Percentiles rank a stretch among this genome's conserved stretches.
phyloP scores from a whole-genome alignment of 495 filamentous ascomycete species.

The Hapsidospora chrysogenum region DNA sequence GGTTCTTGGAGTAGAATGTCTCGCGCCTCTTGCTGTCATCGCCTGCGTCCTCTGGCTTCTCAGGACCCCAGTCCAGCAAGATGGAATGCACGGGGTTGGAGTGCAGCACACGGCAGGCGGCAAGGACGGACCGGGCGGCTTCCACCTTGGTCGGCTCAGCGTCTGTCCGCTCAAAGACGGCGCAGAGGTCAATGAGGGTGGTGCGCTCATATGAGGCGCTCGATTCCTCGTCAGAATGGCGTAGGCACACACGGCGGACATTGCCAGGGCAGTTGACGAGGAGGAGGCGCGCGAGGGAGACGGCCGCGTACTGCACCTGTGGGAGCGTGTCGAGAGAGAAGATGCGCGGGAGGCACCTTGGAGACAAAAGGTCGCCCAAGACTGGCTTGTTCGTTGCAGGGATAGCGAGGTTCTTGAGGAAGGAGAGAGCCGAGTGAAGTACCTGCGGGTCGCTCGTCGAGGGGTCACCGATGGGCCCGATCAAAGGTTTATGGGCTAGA shows the following conservation, averaged over 20 bases:
- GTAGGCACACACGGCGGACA: constrained; percentile 29
- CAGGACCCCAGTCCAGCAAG: constrained; percentile 1
- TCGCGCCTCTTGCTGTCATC: constrained; percentile 15
- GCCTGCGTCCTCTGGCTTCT: neutral
- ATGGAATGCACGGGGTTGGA: constrained; percentile 4
- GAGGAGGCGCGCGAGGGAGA: constrained; percentile 50
- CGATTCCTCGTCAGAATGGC: constrained; percentile 18
- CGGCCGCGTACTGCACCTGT: constrained; percentile 53
- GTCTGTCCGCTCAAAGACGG: constrained; percentile 39
- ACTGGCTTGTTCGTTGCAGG: constrained; percentile 41
- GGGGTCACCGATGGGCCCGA: constrained; percentile 25
- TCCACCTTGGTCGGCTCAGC: constrained; percentile 56
- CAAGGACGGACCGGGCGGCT: constrained; percentile 47
- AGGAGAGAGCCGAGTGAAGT: constrained; percentile 50
- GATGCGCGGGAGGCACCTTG: constrained; percentile 37
- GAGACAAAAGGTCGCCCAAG: constrained; percentile 33
- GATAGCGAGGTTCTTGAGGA: constrained; percentile 67
- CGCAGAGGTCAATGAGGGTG: constrained; percentile 43
- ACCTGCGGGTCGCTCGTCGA: constrained; percentile 25
- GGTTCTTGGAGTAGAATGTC: constrained; percentile 34
- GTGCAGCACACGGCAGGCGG: constrained; percentile 44
- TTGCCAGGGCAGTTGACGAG: constrained; percentile 40
- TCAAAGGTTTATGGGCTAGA: constrained; percentile 37
- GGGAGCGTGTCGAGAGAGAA: constrained; percentile 44
- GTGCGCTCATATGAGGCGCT: constrained; percentile 24